A percentile compares a stretch with the other conserved stretches of the same genome.
These are phyloP conservation scores for Fraxinus excelsior DNA, from an alignment of 257 asterid species.

Conservation along the genomic window DNA sequence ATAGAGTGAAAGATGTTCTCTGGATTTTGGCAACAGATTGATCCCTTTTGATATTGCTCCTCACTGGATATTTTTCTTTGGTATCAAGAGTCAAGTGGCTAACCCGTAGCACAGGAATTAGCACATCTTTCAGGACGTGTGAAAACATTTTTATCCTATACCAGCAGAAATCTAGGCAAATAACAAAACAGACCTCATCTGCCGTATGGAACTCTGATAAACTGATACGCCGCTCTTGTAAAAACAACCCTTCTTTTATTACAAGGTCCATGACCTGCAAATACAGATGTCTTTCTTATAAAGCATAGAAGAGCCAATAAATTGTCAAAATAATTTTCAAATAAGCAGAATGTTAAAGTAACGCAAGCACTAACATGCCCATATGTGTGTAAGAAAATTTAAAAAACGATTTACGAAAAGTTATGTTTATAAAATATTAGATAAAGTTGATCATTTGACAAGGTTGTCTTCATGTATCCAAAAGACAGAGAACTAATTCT, in stretches of 20 bases:
- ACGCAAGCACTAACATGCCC: not conserved
- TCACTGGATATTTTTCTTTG: no score
- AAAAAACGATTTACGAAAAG: not conserved
- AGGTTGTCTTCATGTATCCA: not conserved
- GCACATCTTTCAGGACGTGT: not conserved
- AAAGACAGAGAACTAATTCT: not conserved
- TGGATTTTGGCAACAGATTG: no score
- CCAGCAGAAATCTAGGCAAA: not conserved
- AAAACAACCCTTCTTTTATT: constrained; percentile 51
- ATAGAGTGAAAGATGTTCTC: no score
- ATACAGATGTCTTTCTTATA: constrained; percentile 14
- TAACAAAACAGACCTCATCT: constrained; percentile 67
- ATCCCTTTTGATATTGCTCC: no score
- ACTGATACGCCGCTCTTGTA: constrained; percentile 71
- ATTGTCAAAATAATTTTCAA: not conserved
- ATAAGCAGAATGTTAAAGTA: constrained; percentile 4
- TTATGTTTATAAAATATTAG: not conserved
- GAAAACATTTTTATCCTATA: not conserved
- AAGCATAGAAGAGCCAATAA: constrained; percentile 13
- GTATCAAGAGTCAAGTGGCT: no score
- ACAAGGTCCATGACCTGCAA: constrained; percentile 77
- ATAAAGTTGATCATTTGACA: not conserved
- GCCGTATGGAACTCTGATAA: constrained; percentile 90
- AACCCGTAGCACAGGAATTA: not conserved
- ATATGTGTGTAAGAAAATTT: not conserved